phyloP scores from a whole-genome alignment of 352 stramenopile genomes.

The Globisporangium paroecandrum region DNA sequence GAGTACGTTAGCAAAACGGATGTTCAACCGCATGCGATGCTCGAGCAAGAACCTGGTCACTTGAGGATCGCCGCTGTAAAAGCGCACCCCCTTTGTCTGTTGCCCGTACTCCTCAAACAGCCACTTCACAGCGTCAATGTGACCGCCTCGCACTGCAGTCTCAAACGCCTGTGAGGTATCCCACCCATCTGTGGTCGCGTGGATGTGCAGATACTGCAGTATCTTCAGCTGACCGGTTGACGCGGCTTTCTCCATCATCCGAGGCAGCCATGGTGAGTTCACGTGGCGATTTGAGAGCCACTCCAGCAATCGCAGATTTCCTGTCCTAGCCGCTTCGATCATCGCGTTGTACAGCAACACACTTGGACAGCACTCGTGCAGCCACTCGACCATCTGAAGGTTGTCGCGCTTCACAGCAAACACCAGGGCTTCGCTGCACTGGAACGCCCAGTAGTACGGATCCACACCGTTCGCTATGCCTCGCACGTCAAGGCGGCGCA shows the following conservation, averaged over 20 bases:
- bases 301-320: neutral
- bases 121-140: neutral
- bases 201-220: neutral
- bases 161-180: no score
- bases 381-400: constrained; percentile 3
- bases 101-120: neutral
- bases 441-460: neutral
- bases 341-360: neutral
- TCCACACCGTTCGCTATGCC: neutral
- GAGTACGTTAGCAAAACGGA: no score
- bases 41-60: neutral
- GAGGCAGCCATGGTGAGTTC: neutral
- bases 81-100: neutral
- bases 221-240: neutral
- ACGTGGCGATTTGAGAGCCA: neutral
- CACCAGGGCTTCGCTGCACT: neutral
- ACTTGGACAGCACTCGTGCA: neutral
- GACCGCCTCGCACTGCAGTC: neutral
- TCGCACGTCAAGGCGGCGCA: neutral
- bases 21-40: no score
- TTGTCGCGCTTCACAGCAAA: neutral
- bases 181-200: neutral
- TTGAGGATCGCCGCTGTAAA: neutral
- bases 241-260: neutral
- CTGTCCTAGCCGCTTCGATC: neutral